Evolutionary conservation across 2,329 filamentous ascomycete genomes (phyloP).

Genomic region (Pleurostoma richardsiae): DNA sequence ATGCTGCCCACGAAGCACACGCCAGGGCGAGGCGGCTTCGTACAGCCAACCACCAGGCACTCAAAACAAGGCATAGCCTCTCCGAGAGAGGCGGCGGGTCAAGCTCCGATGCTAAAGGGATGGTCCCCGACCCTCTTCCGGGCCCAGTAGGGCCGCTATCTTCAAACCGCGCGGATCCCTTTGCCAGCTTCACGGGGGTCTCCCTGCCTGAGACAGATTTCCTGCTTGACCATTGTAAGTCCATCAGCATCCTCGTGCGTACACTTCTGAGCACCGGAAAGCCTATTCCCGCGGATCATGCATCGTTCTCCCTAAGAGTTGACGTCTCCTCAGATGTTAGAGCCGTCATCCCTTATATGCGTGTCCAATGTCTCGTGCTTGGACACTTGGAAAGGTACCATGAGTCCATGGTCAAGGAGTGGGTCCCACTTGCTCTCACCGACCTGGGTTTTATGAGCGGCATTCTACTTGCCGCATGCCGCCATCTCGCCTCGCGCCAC

Average conservation of each 20-base stretch:
- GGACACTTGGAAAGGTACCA: background rate
- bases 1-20: slow-evolving; percentile 7
- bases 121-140: background rate
- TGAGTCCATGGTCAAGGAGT: slow-evolving; percentile 6
- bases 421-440: slow-evolving; percentile 7
- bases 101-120: background rate
- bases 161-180: slow-evolving; percentile 1
- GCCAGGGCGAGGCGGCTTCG: slow-evolving; percentile 5
- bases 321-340: slow-evolving; percentile 3
- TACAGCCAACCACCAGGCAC: slow-evolving; percentile 3
- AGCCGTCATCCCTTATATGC: slow-evolving; percentile 5
- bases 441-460: slow-evolving; percentile 4
- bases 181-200: background rate
- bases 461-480: slow-evolving; percentile 6
- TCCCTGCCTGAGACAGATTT: slow-evolving; percentile 1
- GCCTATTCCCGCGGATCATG: background rate
- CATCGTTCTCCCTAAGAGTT: background rate
- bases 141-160: background rate
- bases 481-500: slow-evolving; percentile 6
- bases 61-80: background rate
- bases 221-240: slow-evolving; percentile 5
- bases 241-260: background rate
- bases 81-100: background rate
- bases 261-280: too few species aligned
- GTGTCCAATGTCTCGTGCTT: background rate